Base-by-base conservation (phyloP, 2,329 filamentous ascomycete genomes). In the Colletotrichum salicis region DNA sequence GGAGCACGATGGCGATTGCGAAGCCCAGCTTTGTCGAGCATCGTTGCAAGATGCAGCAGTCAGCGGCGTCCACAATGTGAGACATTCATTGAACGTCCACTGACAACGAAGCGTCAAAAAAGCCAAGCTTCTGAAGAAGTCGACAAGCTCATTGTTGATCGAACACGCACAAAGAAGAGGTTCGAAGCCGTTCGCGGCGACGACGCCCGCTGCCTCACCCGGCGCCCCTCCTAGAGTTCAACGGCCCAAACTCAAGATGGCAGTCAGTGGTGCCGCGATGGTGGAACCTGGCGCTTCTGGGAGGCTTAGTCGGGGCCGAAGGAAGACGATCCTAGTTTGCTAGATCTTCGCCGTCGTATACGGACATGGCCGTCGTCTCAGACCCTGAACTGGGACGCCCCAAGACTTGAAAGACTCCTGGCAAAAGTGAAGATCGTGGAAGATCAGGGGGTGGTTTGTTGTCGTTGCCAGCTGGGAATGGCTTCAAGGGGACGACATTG, bases 301-400 rank as follows among this genome's bases (percentile, higher is more conserved):
- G 27, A n/a, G n/a, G 29, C 45, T 35, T 48, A 27, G 60, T 1
- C 52, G 52, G 27, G 27, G 62, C 67, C 48, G 62, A 37, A 55
- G 45, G 45, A 48, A 22, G 62, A 27, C 12, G 61, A 35, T 15
- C 51, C 41, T 41, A n/a, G 41, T 35, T 10, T 4, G 27, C 7
- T 48, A 41, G 27, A 57, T 57, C 31, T 37, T 51, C 6, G 62
- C 35, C 51, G 64, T 57, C 51, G 57, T 51, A 8, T 71, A 19
- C 51, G 64, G 68, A 55, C 58, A 15, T 63, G 69, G 35, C 58
- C 69, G 54, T 56, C 64, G 69, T 68, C 64, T 69, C 69, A 71
- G 54, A 71, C 68, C 52, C 59, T 33, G 33, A 63, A 33, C 61
- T 57, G 54, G 54, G 67, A 59, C 61, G 54, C 15, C 41, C 61